Percentiles rank a stretch among this genome's conserved stretches.
phyloP scores from a whole-genome alignment of 169 alveolate genomes.

The Eimeria sp. region DNA sequence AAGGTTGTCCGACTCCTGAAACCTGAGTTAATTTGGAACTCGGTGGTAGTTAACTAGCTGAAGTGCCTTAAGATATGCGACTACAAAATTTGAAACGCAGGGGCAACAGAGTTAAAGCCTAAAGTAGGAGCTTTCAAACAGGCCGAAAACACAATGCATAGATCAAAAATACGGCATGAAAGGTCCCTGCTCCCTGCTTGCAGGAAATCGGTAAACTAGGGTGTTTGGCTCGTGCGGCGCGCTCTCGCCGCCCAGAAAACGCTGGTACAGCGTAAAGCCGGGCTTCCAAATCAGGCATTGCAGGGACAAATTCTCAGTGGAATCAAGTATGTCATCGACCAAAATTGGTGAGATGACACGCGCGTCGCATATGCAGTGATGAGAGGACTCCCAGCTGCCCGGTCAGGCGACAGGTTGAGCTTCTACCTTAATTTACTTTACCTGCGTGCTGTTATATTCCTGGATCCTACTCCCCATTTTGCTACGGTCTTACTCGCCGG shows the following conservation, averaged over 20 bases:
- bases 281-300: constrained; percentile 13
- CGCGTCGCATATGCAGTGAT: not conserved
- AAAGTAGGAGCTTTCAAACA: not conserved
- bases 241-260: constrained; percentile 3
- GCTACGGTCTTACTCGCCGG: constrained; percentile 3
- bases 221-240: constrained; percentile 23
- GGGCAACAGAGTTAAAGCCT: not conserved
- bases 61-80: no score
- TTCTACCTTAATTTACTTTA: not conserved
- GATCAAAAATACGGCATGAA: constrained; percentile 4
- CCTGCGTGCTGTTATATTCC: constrained; percentile 3
- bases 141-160: not conserved
- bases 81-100: not conserved
- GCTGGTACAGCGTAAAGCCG: not conserved
- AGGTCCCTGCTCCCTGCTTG: not conserved
- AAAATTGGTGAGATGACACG: not conserved
- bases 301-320: constrained; percentile 13
- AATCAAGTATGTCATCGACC: not conserved
- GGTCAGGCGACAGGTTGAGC: constrained; percentile 1
- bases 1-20: no score
- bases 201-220: not conserved
- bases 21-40: no score
- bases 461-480: constrained; percentile 4
- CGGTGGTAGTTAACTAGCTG: no score
- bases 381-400: not conserved